Evolutionary conservation across 495 filamentous ascomycete species (phyloP), one percentile per base, ranked within the genome.

Genomic region (Penicillium bovifimosum): DNA sequence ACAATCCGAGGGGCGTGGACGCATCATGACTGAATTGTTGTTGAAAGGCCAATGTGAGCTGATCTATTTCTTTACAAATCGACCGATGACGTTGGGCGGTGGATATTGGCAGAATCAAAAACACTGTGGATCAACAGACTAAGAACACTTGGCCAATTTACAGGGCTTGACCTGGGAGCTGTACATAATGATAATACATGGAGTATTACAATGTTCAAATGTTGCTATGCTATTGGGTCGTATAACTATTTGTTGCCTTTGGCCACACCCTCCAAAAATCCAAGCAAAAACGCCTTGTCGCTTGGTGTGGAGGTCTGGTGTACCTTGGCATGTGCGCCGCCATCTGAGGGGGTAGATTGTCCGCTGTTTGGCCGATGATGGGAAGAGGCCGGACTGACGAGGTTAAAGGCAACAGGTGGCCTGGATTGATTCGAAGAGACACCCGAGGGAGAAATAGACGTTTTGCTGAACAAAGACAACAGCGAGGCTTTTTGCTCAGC

Each of bases 261-360:
- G 2, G 78, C 81, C 41, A 86, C 78, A 48, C 75, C 77, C 55
- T 82, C 78, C 62, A 96, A 67, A 67, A 90, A 95, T 8, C 82
- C 85, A 43, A 93, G 70, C 58, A 95, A 70, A 57, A 95, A 95
- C n/a, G 78, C 80, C 60, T 85, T 84, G 58, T 95, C 82, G 8
- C 77, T 82, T 1, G 83, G 79, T 3, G 82, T 86, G n/a, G 83
- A 85, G 33, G 84, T 52, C n/a, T 47, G 50, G 38, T 61, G 62
- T 5, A 47, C 16, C 5, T 36, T 79, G 18, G 84, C 71, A 39
- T 73, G 70, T 32, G 69, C 75, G 13, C 74, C 75, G 32, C 71
- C 69, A 24, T 77, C 66, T 27, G 76, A 72, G 0, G 71, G 75
- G 27, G 70, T 66, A 45, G 77, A 67, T 16, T 68, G 71, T 6